Evolutionary conservation across 108 stramenopile genomes (phyloP).

Genomic region (Skeletonema tropicum): DNA sequence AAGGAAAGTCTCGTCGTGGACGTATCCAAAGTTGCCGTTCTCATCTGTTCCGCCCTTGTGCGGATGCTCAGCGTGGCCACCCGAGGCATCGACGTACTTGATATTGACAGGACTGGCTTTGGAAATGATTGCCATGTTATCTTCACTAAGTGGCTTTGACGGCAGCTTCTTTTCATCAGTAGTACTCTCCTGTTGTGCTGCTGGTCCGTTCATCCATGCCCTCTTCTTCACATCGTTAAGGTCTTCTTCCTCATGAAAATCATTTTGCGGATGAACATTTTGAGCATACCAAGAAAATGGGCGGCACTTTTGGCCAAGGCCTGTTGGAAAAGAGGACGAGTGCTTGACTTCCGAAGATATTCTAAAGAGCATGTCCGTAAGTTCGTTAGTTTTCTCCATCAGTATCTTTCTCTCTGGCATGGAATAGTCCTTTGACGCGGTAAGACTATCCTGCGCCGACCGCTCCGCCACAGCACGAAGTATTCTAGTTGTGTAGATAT

Average conservation of each 20-base stretch:
- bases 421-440: constrained; percentile 8
- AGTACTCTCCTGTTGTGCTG: constrained; percentile 9
- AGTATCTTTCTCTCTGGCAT: constrained; percentile 20
- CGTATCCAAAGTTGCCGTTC: constrained; percentile 76
- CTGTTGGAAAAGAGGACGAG: constrained; percentile 47
- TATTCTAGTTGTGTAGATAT: constrained; percentile 40
- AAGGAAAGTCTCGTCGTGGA: constrained; percentile 81
- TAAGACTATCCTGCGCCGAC: constrained; percentile 24
- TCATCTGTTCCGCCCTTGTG: constrained; percentile 83
- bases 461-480: constrained; percentile 48
- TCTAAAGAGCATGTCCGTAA: constrained; percentile 39
- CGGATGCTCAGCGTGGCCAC: constrained; percentile 72
- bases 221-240: constrained; percentile 21
- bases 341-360: constrained; percentile 55
- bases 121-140: constrained; percentile 66
- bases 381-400: constrained; percentile 23
- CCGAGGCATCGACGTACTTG: constrained; percentile 62
- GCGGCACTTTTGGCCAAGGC: constrained; percentile 66
- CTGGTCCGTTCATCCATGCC: not conserved
- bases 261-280: constrained; percentile 51
- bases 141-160: constrained; percentile 60
- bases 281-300: constrained; percentile 77
- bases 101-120: constrained; percentile 69
- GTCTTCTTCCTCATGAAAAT: constrained; percentile 34
- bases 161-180: constrained; percentile 51